These are phyloP conservation scores for Ilyonectria mors-panacis DNA, from an alignment of 2,329 filamentous ascomycete species.

Conservation along the genomic window DNA sequence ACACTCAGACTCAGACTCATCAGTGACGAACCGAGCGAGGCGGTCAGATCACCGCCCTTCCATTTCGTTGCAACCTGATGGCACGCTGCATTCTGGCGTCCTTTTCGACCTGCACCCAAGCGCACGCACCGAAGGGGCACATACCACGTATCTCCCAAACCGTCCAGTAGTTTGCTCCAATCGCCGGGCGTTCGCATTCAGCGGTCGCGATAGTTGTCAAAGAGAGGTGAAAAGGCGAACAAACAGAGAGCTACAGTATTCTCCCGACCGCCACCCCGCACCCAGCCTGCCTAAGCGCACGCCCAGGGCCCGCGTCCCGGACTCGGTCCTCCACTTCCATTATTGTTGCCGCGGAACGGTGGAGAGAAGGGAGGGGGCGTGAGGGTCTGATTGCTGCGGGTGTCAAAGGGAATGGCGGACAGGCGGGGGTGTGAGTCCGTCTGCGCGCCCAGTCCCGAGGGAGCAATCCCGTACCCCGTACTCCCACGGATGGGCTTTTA, in stretches of 20 bases:
- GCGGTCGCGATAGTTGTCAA: not conserved
- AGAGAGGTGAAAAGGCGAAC: not conserved
- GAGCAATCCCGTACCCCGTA: not conserved
- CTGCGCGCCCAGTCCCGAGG: not conserved
- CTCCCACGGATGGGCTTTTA: slow-evolving; percentile 9
- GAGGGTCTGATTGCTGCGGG: not conserved
- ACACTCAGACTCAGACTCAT: slow-evolving; percentile 10
- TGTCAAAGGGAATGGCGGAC: not conserved
- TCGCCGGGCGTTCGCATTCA: not conserved
- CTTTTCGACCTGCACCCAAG: not conserved
- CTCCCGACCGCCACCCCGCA: slow-evolving; percentile 4
- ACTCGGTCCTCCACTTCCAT: not conserved
- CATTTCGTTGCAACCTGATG: not conserved
- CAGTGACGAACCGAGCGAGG: slow-evolving; percentile 9
- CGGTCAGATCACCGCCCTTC: slow-evolving; percentile 29
- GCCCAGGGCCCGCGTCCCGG: not conserved
- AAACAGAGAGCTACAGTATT: not conserved
- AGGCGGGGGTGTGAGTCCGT: not conserved
- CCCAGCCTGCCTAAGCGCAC: not conserved
- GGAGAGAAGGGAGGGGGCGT: not conserved
- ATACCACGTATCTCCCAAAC: not conserved
- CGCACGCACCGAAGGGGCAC: not conserved
- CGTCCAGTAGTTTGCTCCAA: slow-evolving; percentile 1
- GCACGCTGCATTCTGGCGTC: not conserved
- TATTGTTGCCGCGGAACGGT: slow-evolving; percentile 1